Conservation (phyloP, 192 early-diverging fungal species). For the Podila epigama region DNA sequence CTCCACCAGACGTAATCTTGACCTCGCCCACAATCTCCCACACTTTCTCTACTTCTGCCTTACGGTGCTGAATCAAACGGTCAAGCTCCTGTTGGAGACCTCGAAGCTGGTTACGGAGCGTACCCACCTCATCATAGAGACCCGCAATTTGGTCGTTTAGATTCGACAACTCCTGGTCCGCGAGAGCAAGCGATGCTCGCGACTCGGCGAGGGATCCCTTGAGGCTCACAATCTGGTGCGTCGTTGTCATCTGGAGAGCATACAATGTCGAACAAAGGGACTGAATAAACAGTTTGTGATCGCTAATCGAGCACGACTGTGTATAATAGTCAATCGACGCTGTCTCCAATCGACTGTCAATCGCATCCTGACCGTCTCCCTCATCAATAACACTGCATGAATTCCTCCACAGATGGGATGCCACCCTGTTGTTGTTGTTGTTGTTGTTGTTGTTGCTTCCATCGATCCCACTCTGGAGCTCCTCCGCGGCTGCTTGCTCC, state of each 20-base stretch:
- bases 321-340: conserved; percentile 46
- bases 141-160: conserved; percentile 45
- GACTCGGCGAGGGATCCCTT: conserved; percentile 49
- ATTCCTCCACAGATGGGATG: conserved; percentile 38
- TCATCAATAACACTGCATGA: conserved; percentile 47
- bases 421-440: conserved; percentile 4
- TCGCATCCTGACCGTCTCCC: conserved; percentile 40
- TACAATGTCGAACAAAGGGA: conserved; percentile 52
- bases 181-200: conserved; percentile 45
- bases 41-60: conserved; percentile 58
- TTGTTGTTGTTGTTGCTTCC: conserved; percentile 15
- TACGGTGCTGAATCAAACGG: conserved; percentile 54
- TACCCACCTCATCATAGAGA: conserved; percentile 57
- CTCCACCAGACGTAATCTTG: conserved; percentile 15
- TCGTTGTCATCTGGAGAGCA: conserved; percentile 48
- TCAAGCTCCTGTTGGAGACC: conserved; percentile 55
- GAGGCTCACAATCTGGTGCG: conserved; percentile 39
- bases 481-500: conserved; percentile 39
- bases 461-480: too few relatives aligned
- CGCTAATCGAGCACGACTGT: conserved; percentile 41
- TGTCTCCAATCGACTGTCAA: conserved; percentile 28
- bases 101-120: conserved; percentile 52
- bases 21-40: conserved; percentile 64
- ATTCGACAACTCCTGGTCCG: conserved; percentile 52
- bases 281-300: conserved; percentile 47